Evolutionary conservation across 1,139 yeast species (phyloP).

Genomic region (Suhomyces wounanorum): DNA sequence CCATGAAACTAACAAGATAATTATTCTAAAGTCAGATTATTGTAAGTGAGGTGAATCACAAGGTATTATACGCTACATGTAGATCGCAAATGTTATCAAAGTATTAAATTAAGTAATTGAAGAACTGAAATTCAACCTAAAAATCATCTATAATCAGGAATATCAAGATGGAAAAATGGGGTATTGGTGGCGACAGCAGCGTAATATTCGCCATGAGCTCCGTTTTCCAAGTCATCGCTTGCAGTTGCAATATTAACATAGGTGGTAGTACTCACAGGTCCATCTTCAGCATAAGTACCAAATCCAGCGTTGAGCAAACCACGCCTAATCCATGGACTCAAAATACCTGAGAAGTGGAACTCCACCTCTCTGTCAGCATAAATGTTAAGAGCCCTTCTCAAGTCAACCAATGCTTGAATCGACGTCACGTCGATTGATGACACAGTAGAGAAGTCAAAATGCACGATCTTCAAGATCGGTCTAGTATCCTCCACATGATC

Average conservation of each 20-base stretch:
- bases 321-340: conserved; percentile 85
- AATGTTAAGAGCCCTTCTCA: conserved; percentile 67
- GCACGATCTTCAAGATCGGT: conserved; percentile 70
- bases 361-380: conserved; percentile 86
- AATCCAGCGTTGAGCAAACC: conserved; percentile 77
- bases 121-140: conserved; percentile 2
- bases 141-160: conserved; percentile 59
- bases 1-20: too few species aligned
- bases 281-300: conserved; percentile 58
- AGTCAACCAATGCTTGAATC: conserved; percentile 74
- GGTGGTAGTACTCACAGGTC: conserved; percentile 41
- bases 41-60: too few species aligned
- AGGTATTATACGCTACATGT: neutral
- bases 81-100: neutral
- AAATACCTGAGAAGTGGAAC: conserved; percentile 83
- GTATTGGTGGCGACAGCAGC: conserved; percentile 73
- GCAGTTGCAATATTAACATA: conserved; percentile 43
- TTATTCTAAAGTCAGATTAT: too few species aligned
- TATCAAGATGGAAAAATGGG: conserved; percentile 85
- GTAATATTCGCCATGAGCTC: conserved; percentile 36
- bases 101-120: neutral
- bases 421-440: conserved; percentile 79
- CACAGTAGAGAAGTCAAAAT: conserved; percentile 79
- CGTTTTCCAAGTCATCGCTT: conserved; percentile 34
- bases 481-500: conserved; percentile 46